Evolutionary conservation across 83 land plant genomes (phyloP), one percentile per base, ranked within the genome.

Genomic region (Isoetes engelmannii): DNA sequence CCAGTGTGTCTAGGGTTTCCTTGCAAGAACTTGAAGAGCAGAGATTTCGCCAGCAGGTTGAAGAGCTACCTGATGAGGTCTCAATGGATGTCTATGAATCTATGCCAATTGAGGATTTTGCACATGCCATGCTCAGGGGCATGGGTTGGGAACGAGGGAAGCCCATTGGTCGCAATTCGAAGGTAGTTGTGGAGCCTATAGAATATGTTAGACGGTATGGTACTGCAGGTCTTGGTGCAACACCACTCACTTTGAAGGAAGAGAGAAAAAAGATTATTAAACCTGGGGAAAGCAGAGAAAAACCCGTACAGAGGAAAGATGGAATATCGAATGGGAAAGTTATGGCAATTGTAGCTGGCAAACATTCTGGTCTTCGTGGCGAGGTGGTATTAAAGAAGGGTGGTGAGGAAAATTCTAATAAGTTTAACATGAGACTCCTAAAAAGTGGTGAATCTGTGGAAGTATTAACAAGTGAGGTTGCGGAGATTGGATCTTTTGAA

Each of bases 181-280:
- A 64, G 21, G 69, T 57, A 7, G 84, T 77, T 56, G 84, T 85
- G 5, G 70, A 73, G 61, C 77, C 84, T 9, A 53, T 70, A 1
- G 82, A 89, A 74, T 68, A 68, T 66, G 77, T 65, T 12, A 69
- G 78, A 56, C 67, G 85, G 47, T 55, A 46, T 18, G 88, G 80
- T 1, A 70, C 47, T 19, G 74, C 69, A 57, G 97, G 97, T 4
- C 65, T 92, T 10, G 94, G 91, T 4, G 92, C 81, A 8, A 48
- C 37, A 6, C 73, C 84, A 4, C 75, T 63, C 5, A 63, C 72
- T 7, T 41, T 48, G 10, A 47, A 58, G 15, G 70, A 63, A 21
- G 69, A 57, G 3, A 41, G 10, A 47, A 75, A 75, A 66, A 69
- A 65, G 73, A 64, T 17, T 53, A 28, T 70, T 73, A 77, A 76